Evolutionary conservation across 2,329 filamentous ascomycete species (phyloP).

Genomic region (Monilinia laxa): DNA sequence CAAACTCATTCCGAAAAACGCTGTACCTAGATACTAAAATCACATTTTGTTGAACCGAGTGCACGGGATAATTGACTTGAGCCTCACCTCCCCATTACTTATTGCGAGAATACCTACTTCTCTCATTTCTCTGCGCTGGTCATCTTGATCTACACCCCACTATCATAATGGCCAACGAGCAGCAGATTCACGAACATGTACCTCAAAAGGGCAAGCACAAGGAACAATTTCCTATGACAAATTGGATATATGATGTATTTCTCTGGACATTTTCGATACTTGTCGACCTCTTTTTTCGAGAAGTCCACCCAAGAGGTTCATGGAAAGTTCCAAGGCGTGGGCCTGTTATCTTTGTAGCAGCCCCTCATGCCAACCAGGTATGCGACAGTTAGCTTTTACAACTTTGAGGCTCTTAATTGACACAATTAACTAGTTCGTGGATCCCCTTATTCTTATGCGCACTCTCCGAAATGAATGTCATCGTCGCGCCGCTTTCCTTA

Average conservation of each 20-base stretch:
- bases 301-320: conserved; percentile 90
- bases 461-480: conserved; percentile 80
- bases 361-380: conserved; percentile 94
- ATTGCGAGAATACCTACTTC: background rate
- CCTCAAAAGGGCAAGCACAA: conserved; percentile 24
- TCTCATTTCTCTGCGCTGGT: background rate
- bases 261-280: conserved; percentile 77
- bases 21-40: conserved; percentile 3
- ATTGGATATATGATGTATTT: conserved; percentile 73
- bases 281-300: conserved; percentile 95
- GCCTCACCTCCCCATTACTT: background rate
- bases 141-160: background rate
- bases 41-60: background rate
- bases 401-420: conserved; percentile 20
- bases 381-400: conserved; percentile 33
- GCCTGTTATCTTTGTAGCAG: conserved; percentile 91
- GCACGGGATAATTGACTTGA: conserved; percentile 2
- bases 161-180: conserved; percentile 22
- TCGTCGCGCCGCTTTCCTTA: conserved; percentile 86
- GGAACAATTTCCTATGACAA: conserved; percentile 27
- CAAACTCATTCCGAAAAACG: background rate
- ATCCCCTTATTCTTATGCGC: conserved; percentile 89
- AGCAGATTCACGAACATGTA: conserved; percentile 26
- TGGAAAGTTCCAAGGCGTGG: conserved; percentile 91
- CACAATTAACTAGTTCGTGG: conserved; percentile 69